Evolutionary conservation across 108 stramenopile species (phyloP).

Genomic region (Parietichytrium sp.): DNA sequence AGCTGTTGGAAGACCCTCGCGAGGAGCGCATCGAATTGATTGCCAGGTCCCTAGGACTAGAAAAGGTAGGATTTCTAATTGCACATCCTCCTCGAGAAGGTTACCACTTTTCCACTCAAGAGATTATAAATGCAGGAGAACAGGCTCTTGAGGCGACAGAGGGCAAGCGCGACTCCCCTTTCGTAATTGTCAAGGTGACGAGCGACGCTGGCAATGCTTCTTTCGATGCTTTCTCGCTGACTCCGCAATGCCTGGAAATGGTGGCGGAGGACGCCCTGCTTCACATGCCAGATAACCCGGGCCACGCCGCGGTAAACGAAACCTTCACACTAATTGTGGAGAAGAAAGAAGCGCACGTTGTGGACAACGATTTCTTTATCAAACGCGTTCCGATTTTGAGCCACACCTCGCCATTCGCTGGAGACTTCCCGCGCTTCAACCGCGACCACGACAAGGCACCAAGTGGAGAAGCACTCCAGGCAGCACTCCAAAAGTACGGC

Average conservation of each 20-base stretch:
- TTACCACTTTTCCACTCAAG: conserved; percentile 3
- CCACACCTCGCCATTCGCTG: conserved; percentile 10
- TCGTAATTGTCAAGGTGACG: conserved; percentile 4
- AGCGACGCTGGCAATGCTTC: conserved; percentile 24
- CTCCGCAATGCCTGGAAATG: conserved; percentile 32
- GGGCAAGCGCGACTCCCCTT: conserved; percentile 14
- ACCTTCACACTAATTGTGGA: conserved; percentile 30
- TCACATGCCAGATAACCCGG: not conserved
- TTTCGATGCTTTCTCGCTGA: conserved; percentile 30
- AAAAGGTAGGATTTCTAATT: conserved; percentile 34
- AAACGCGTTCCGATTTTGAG: conserved; percentile 31
- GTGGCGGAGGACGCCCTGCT: conserved; percentile 19
- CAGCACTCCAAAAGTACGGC: not conserved
- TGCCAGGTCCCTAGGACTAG: conserved; percentile 15
- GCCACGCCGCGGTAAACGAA: conserved; percentile 26
- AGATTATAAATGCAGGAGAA: conserved; percentile 15
- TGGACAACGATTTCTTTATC: conserved; percentile 35
- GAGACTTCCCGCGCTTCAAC: conserved; percentile 37
- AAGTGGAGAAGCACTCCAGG: not conserved
- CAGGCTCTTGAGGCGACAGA: conserved; percentile 31
- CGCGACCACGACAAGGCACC: not conserved
- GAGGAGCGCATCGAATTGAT: not conserved
- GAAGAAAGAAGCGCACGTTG: conserved; percentile 18
- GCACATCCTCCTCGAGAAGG: conserved; percentile 25
- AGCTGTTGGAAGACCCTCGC: conserved; percentile 22